phyloP scores from a whole-genome alignment of 352 stramenopile genomes.

The Phytophthora parvispora region DNA sequence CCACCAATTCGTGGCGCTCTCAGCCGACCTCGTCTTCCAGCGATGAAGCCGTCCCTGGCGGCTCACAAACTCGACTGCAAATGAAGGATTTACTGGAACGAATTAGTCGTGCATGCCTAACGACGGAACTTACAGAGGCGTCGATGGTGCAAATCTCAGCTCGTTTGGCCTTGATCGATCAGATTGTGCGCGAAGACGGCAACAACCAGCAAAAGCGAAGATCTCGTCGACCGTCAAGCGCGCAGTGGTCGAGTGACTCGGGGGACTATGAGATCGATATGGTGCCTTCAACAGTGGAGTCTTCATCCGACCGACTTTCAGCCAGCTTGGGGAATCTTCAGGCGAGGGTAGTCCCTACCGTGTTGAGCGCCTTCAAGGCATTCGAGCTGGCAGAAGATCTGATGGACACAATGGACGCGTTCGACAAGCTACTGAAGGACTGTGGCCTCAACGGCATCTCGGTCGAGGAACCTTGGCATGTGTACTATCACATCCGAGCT shows the following conservation, averaged over 20 bases:
- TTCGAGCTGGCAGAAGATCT: slow-evolving; percentile 68
- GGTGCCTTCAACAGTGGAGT: no score
- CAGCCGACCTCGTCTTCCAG: not conserved
- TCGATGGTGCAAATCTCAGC: slow-evolving; percentile 59
- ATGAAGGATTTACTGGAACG: slow-evolving; percentile 49
- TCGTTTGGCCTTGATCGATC: slow-evolving; percentile 59
- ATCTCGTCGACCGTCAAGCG: slow-evolving; percentile 46
- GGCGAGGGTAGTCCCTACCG: slow-evolving; percentile 1
- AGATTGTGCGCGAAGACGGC: slow-evolving; percentile 65
- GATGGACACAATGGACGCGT: slow-evolving; percentile 48
- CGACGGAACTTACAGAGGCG: slow-evolving; percentile 59
- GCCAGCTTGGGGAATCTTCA: not conserved
- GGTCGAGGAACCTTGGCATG: slow-evolving; percentile 46
- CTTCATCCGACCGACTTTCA: slow-evolving; percentile 9
- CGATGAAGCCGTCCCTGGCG: not conserved
- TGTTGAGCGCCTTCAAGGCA: slow-evolving; percentile 45
- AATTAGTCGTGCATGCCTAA: slow-evolving; percentile 52
- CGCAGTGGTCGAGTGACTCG: slow-evolving; percentile 12
- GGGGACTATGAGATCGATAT: slow-evolving; percentile 8
- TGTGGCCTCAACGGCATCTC: slow-evolving; percentile 50
- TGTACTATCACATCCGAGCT: slow-evolving; percentile 66
- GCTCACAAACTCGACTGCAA: slow-evolving; percentile 29
- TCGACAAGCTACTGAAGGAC: slow-evolving; percentile 52
- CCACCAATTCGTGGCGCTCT: slow-evolving; percentile 2
- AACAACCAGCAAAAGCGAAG: slow-evolving; percentile 30